Evolutionary conservation across 352 stramenopile genomes (phyloP).

Genomic region (Globisporangium middletonii): DNA sequence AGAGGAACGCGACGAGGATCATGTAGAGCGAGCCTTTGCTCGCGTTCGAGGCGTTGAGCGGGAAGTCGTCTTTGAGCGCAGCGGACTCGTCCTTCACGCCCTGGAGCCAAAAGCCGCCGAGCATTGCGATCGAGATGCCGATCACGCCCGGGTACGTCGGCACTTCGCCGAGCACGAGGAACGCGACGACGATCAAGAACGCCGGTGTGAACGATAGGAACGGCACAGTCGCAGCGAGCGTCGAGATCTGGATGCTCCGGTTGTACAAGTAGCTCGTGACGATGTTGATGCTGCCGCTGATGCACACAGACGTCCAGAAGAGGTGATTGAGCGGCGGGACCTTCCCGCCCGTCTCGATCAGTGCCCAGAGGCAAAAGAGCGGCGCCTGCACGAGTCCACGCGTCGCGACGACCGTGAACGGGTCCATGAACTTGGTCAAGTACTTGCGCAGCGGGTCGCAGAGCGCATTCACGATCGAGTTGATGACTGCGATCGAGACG

Average conservation of each 20-base stretch:
- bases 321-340: conserved; percentile 64
- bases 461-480: conserved; percentile 74
- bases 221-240: conserved; percentile 64
- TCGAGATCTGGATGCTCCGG: conserved; percentile 79
- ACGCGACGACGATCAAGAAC: conserved; percentile 70
- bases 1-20: conserved; percentile 75
- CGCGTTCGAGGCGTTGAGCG: conserved; percentile 42
- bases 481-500: conserved; percentile 71
- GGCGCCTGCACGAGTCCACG: conserved; percentile 67
- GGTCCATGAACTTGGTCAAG: conserved; percentile 77
- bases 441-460: conserved; percentile 83
- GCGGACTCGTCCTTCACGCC: conserved; percentile 32
- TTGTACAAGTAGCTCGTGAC: conserved; percentile 83
- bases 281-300: conserved; percentile 76
- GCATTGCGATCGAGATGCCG: conserved; percentile 60
- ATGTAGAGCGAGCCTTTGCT: conserved; percentile 81
- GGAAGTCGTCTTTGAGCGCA: conserved; percentile 33
- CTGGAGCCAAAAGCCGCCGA: conserved; percentile 74
- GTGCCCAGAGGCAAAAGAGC: conserved; percentile 61
- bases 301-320: conserved; percentile 74
- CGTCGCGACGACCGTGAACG: conserved; percentile 66
- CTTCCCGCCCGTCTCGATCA: conserved; percentile 43
- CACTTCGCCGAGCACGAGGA: conserved; percentile 71
- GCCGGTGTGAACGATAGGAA: conserved; percentile 78
- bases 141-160: conserved; percentile 52